Evolutionary conservation across 2,329 filamentous ascomycete species (phyloP).

Genomic region (Fusarium nelsonii): DNA sequence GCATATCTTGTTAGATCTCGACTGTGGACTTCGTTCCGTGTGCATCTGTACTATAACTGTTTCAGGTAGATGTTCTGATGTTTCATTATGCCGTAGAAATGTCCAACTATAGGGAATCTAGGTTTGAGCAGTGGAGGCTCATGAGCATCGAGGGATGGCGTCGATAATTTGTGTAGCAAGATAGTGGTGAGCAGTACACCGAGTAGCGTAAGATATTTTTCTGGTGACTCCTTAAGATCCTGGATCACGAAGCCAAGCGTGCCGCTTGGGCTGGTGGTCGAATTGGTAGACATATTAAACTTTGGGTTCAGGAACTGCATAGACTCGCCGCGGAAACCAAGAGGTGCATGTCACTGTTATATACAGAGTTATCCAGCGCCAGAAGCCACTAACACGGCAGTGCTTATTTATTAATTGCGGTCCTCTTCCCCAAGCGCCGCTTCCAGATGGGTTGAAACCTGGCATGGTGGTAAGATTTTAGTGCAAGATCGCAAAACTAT

Average conservation of each 20-base stretch:
- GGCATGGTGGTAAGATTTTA: background rate
- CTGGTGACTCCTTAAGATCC: constrained; percentile 23
- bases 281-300: background rate
- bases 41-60: constrained; percentile 34
- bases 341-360: background rate
- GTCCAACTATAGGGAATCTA: constrained; percentile 51
- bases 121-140: constrained; percentile 32
- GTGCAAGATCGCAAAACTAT: background rate
- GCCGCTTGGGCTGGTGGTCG: background rate
- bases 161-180: constrained; percentile 16
- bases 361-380: background rate
- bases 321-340: background rate
- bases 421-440: background rate
- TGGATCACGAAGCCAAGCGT: constrained; percentile 4
- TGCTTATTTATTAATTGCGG: background rate
- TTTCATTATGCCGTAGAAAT: constrained; percentile 55
- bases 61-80: constrained; percentile 34
- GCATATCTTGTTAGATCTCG: background rate
- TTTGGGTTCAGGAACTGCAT: no score
- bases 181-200: background rate
- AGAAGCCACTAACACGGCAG: background rate
- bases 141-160: constrained; percentile 11
- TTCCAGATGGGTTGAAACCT: background rate
- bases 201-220: constrained; percentile 13
- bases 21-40: fast-evolving